A percentile compares a stretch with the other conserved stretches of the same genome.
phyloP scores from a whole-genome alignment of 345 rosid genomes.

The Eutrema japonicum region DNA sequence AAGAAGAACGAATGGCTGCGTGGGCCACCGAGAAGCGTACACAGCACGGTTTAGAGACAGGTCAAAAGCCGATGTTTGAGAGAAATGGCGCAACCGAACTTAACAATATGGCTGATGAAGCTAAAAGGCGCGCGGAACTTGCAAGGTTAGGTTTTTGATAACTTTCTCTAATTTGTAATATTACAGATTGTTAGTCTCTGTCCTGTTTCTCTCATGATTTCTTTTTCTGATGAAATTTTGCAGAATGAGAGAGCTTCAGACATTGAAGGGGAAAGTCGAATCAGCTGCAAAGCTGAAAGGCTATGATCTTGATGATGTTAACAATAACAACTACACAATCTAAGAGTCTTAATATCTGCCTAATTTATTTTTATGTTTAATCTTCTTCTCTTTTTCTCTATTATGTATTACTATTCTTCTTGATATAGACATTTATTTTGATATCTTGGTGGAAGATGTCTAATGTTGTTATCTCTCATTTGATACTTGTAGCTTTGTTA shows the following conservation, averaged over 20 bases:
- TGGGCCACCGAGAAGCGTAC: constrained; percentile 54
- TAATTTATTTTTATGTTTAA: constrained; percentile 19
- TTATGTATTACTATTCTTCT: constrained; percentile 29
- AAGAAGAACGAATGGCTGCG: constrained; percentile 53
- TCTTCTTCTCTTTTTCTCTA: not conserved
- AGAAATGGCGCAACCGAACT: constrained; percentile 42
- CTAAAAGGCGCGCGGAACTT: constrained; percentile 56
- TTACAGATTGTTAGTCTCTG: not conserved
- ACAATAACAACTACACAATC: constrained; percentile 46
- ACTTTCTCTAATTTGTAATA: not conserved
- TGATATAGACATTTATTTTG: constrained; percentile 29
- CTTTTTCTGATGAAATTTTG: constrained; percentile 6
- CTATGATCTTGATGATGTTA: constrained; percentile 49
- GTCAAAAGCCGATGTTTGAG: constrained; percentile 35
- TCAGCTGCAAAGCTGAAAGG: constrained; percentile 57
- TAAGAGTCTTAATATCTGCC: constrained; percentile 24
- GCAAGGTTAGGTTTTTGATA: constrained; percentile 29
- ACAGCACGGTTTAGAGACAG: constrained; percentile 48
- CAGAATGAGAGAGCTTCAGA: constrained; percentile 60
- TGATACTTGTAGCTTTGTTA: constrained; percentile 22
- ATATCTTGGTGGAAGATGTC: constrained; percentile 34
- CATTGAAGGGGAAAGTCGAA: constrained; percentile 60
- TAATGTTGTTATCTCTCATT: constrained; percentile 27
- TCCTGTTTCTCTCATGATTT: constrained; percentile 12
- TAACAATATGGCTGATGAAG: constrained; percentile 57